Percentiles rank a stretch among this genome's conserved stretches.
These are phyloP conservation scores for Umbelopsis isabellina DNA, from an alignment of 192 early-diverging fungal genomes.

Conservation along the genomic window DNA sequence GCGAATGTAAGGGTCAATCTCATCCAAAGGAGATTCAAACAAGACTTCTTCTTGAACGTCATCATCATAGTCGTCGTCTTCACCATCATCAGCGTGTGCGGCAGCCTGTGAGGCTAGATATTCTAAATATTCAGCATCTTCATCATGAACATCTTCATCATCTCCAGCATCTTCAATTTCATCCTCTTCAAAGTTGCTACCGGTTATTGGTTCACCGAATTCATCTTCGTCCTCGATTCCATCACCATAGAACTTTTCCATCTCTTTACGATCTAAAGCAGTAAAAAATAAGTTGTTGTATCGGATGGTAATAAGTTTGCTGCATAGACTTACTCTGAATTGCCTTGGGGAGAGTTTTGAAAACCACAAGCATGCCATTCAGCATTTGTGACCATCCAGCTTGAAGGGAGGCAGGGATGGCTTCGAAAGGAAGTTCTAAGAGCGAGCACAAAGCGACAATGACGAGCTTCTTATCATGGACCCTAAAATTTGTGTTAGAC, in stretches of 20 bases:
- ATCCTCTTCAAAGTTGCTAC: slow-evolving; percentile 44
- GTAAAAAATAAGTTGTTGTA: slow-evolving; percentile 22
- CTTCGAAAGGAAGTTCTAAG: slow-evolving; percentile 68
- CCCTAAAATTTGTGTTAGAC: slow-evolving; percentile 45
- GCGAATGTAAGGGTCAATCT: slow-evolving; percentile 71
- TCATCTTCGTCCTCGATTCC: slow-evolving; percentile 63
- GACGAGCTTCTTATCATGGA: slow-evolving; percentile 94
- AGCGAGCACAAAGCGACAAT: slow-evolving; percentile 80
- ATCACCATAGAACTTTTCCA: slow-evolving; percentile 58
- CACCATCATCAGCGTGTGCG: slow-evolving; percentile 32
- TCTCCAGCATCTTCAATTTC: slow-evolving; percentile 60
- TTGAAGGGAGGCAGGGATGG: slow-evolving; percentile 74
- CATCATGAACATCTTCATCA: slow-evolving; percentile 64
- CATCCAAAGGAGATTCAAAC: slow-evolving; percentile 80
- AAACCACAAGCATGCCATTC: slow-evolving; percentile 69
- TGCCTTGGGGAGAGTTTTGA: slow-evolving; percentile 77
- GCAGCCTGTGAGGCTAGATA: slow-evolving; percentile 59
- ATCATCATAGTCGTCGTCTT: slow-evolving; percentile 69
- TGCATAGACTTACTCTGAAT: slow-evolving; percentile 50
- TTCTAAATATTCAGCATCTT: slow-evolving; percentile 64
- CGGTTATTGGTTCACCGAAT: slow-evolving; percentile 31
- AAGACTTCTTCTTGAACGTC: slow-evolving; percentile 74
- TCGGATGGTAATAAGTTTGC: background rate
- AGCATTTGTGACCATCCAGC: slow-evolving; percentile 76
- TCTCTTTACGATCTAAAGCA: slow-evolving; percentile 49